phyloP scores from a whole-genome alignment of 306 rosid genomes.

The Hippophae rhamnoides region DNA sequence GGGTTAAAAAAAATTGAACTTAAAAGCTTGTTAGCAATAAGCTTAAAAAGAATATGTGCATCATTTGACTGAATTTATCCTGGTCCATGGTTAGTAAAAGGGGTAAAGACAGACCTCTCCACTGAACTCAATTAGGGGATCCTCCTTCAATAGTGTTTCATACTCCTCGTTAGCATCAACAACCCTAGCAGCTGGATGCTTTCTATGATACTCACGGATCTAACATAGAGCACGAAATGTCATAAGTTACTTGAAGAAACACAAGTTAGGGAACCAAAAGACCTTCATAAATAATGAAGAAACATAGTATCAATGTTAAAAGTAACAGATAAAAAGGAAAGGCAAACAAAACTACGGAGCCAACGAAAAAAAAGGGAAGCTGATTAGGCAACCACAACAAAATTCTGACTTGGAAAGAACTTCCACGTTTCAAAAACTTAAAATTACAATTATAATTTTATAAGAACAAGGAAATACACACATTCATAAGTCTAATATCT shows the following conservation, averaged over 20 bases:
- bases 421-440: neutral
- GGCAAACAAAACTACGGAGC: neutral
- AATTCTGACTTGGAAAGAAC: neutral
- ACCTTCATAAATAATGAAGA: neutral
- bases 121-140: constrained; percentile 81
- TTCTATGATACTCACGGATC: constrained; percentile 96
- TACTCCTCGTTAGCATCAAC: constrained; percentile 69
- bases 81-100: neutral
- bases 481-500: neutral
- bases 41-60: neutral
- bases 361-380: no score
- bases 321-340: neutral
- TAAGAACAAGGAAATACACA: neutral
- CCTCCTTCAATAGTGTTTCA: constrained; percentile 74
- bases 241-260: neutral
- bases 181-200: constrained; percentile 82
- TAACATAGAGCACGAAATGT: constrained; percentile 24
- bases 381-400: neutral
- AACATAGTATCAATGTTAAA: neutral
- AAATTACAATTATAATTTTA: no score
- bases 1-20: neutral
- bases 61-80: neutral
- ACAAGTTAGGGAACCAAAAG: neutral
- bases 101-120: constrained; percentile 65
- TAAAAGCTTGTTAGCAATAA: neutral